Base-by-base conservation (phyloP, 352 stramenopile species). In the Aphanomyces cochlioides region DNA sequence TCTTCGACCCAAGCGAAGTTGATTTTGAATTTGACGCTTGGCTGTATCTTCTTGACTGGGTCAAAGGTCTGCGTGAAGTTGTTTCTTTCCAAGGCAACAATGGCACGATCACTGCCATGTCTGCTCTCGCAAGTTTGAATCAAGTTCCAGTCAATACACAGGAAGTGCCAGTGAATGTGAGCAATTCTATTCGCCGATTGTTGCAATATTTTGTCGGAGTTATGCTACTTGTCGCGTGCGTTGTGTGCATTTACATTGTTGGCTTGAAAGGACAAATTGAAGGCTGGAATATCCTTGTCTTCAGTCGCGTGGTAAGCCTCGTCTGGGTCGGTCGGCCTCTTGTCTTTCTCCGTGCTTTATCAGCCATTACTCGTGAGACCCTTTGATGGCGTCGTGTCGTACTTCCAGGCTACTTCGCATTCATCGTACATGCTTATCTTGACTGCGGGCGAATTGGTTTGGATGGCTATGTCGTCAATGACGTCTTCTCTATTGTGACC, bases 21-120 rank as follows among this genome's bases (percentile, higher is more conserved):
- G 47, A 56, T 17, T 67, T 63, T 15, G 64, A 38, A 28, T 37
- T 69, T n/a, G 61, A 50, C 48, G 38, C 36, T 6, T 70, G 47
- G 19, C 47, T 70, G 4, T 70, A 61, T 37, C 43, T 70, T 13
- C 4, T 63, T 53, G 64, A 70, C 12, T 70, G 64, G 64, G 37
- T 61, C 19, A 5, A 70, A 47, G 4, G 47, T 5, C 4, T 61
- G 4, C 64, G 64, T 1, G 64, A 70, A 61, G 64, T 70, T 2
- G 64, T 70, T 8, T 48, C 38, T 7, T 70, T 70, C 56, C 15
- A 61, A 41, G 64, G 54, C 13, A 34, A 39, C 1, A 8, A 61
- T 19, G 54, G 54, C 1, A n/a, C 2, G 3, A 13, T 70, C 17
- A 54, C 47, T 1, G 19, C 64, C 36, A 34, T 70, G 5, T 70